A percentile compares a stretch with the other conserved stretches of the same genome.
phyloP scores from a whole-genome alignment of 2,329 filamentous ascomycete genomes.

The Zasmidium cellare region DNA sequence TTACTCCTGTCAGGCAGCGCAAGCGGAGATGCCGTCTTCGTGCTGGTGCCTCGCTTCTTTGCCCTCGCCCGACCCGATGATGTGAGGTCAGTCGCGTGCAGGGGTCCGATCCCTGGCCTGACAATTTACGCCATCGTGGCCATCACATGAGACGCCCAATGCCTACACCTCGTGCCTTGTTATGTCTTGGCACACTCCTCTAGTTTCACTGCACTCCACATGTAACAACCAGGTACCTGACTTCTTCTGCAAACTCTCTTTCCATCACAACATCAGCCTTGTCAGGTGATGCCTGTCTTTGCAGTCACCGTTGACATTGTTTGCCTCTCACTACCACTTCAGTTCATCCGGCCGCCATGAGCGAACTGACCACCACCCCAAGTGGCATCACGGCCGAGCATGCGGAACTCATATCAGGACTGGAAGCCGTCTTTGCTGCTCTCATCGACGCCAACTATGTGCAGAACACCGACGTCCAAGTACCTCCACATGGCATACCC shows the following conservation, averaged over 20 bases:
- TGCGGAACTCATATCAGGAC: constrained; percentile 11
- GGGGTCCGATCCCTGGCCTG: background rate
- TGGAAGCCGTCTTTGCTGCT: constrained; percentile 10
- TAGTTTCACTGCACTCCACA: background rate
- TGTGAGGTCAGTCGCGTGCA: background rate
- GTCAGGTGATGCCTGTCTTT: background rate
- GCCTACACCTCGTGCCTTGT: too few relatives aligned
- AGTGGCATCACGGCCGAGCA: constrained; percentile 12
- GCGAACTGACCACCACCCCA: constrained; percentile 8
- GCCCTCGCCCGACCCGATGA: background rate
- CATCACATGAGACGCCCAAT: background rate
- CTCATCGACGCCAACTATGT: constrained; percentile 15
- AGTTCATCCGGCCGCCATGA: constrained; percentile 6
- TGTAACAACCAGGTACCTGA: background rate
- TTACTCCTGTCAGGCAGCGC: background rate
- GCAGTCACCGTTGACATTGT: background rate
- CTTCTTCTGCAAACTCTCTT: background rate
- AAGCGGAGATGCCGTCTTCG: background rate
- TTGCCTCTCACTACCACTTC: background rate
- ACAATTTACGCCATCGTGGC: background rate
- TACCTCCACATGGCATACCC: constrained; percentile 13
- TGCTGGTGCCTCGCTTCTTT: background rate
- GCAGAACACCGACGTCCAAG: constrained; percentile 14
- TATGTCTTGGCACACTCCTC: background rate
- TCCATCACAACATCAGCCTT: background rate